Conservation (phyloP, 495 filamentous ascomycete genomes). For the Aspergillus panamensis region DNA sequence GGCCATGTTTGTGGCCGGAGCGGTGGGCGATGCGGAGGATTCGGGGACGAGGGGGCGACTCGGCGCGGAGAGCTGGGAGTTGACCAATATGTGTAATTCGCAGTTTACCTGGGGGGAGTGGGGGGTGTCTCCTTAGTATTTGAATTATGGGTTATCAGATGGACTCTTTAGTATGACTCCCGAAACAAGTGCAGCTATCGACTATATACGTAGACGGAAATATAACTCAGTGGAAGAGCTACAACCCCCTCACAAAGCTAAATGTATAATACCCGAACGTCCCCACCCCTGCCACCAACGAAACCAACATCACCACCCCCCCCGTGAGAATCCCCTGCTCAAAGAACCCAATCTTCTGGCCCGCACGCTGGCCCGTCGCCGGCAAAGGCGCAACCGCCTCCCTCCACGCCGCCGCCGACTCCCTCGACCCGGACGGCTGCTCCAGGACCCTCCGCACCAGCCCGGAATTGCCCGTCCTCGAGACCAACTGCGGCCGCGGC, state of each 20-base stretch:
- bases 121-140: too few relatives aligned
- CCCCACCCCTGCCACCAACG: constrained; percentile 24
- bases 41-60: constrained; percentile 36
- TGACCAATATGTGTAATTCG: constrained; percentile 62
- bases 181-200: too few relatives aligned
- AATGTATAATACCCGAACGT: constrained; percentile 33
- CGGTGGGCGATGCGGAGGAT: constrained; percentile 49
- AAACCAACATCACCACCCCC: constrained; percentile 26
- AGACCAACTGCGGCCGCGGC: constrained; percentile 39
- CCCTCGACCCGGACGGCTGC: constrained; percentile 13
- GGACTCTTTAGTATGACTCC: too few relatives aligned
- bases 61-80: constrained; percentile 59
- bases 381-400: constrained; percentile 36
- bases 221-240: too few relatives aligned
- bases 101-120: constrained; percentile 50
- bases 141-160: too few relatives aligned
- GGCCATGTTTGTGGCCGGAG: constrained; percentile 54
- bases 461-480: constrained; percentile 8
- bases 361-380: constrained; percentile 34
- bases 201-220: too few relatives aligned
- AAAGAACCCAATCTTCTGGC: constrained; percentile 47
- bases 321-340: constrained; percentile 50
- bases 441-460: constrained; percentile 20
- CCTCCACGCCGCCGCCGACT: constrained; percentile 22
- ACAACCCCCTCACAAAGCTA: constrained; percentile 19